A percentile compares a stretch with the other conserved stretches of the same genome.
Evolutionary conservation across 768 basidiomycete genomes (phyloP).

Genomic region (Thelephora ganbajun): DNA sequence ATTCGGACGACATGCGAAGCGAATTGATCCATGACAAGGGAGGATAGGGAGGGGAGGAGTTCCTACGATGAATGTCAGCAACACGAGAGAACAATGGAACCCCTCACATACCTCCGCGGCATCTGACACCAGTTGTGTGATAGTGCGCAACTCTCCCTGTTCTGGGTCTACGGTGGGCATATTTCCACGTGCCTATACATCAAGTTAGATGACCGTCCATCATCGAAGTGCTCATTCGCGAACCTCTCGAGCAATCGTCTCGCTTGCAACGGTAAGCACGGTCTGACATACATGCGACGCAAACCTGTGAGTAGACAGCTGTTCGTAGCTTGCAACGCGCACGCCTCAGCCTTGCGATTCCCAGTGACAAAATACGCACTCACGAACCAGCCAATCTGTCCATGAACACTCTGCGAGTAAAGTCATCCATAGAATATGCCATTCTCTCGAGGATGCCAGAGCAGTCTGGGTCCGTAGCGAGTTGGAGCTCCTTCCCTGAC

Average conservation of each 20-base stretch:
- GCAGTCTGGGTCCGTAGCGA: constrained; percentile 90
- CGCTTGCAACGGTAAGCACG: constrained; percentile 49
- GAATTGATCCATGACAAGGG: constrained; percentile 71
- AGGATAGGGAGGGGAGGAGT: constrained; percentile 45
- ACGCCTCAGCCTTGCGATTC: background rate
- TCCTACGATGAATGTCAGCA: constrained; percentile 32
- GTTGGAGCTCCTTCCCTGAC: constrained; percentile 74
- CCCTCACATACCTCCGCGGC: constrained; percentile 41
- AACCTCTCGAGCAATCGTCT: constrained; percentile 63
- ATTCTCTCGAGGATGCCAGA: constrained; percentile 84
- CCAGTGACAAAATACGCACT: constrained; percentile 21
- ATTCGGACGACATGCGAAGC: constrained; percentile 85
- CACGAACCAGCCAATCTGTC: constrained; percentile 83
- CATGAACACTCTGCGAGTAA: constrained; percentile 80
- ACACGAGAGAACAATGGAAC: background rate
- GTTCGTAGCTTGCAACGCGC: constrained; percentile 35
- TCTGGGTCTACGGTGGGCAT: constrained; percentile 31
- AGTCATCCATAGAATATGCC: constrained; percentile 90
- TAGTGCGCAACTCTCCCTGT: constrained; percentile 50
- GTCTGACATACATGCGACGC: constrained; percentile 95
- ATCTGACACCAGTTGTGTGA: constrained; percentile 51
- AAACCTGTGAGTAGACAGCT: constrained; percentile 68
- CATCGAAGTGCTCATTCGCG: constrained; percentile 4
- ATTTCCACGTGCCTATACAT: constrained; percentile 39
- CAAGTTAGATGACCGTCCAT: background rate